phyloP scores from a whole-genome alignment of 148 eudicot genomes.

The Persicaria tinctoria region DNA sequence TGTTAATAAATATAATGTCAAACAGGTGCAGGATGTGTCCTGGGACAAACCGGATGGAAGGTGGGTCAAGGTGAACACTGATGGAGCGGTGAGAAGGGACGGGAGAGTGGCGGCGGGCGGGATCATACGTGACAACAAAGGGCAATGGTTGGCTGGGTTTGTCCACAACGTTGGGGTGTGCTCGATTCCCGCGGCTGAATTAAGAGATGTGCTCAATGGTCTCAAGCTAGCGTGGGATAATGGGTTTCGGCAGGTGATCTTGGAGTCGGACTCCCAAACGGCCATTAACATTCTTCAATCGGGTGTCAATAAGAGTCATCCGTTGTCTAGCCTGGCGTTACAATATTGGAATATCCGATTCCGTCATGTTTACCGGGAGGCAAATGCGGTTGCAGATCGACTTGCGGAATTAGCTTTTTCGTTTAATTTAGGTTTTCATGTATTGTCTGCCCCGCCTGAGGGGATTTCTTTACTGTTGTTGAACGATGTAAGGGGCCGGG shows the following conservation, averaged over 20 bases:
- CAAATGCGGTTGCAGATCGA: neutral
- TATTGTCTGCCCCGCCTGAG: neutral
- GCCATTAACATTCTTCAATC: neutral
- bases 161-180: neutral
- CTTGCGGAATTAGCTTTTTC: neutral
- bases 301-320: neutral
- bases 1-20: no score
- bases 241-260: neutral
- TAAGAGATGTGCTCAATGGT: neutral
- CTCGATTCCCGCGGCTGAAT: neutral
- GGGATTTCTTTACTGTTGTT: neutral
- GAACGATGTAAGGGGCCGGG: neutral
- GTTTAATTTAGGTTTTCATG: neutral
- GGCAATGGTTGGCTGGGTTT: neutral
- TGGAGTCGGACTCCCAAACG: neutral
- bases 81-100: neutral
- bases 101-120: neutral
- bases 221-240: neutral
- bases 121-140: neutral
- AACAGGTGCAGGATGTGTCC: neutral
- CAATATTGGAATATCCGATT: neutral
- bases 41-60: neutral
- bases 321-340: neutral
- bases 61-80: neutral
- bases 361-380: neutral